These are phyloP conservation scores for Hordeum marinum DNA, from an alignment of 176 grass and related monocot species.

Conservation along the genomic window DNA sequence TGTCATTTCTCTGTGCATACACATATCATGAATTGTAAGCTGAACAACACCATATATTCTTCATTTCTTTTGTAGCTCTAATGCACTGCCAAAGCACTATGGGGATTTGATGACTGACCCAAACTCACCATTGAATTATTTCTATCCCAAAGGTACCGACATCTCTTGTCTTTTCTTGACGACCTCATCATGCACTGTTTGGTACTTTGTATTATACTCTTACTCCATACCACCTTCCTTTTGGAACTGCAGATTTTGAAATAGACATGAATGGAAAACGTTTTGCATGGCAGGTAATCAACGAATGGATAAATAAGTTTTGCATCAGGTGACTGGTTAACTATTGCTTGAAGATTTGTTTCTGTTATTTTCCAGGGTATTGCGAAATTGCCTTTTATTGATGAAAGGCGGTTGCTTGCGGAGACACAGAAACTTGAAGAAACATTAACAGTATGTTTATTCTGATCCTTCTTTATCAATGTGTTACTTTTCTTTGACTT, in stretches of 20 bases:
- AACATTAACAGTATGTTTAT: constrained; percentile 60
- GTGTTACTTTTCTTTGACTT: neutral
- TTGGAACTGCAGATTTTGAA: constrained; percentile 77
- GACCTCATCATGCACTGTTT: constrained; percentile 5
- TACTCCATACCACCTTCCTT: constrained; percentile 14
- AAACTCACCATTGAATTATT: constrained; percentile 76
- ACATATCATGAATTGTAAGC: constrained; percentile 22
- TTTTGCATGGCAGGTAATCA: constrained; percentile 94
- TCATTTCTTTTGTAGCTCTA: constrained; percentile 53
- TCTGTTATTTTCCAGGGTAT: constrained; percentile 63
- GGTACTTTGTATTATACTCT: neutral
- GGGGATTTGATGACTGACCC: constrained; percentile 73
- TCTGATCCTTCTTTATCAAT: constrained; percentile 27
- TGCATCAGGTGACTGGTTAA: neutral
- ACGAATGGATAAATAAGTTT: constrained; percentile 2
- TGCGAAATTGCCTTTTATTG: constrained; percentile 96
- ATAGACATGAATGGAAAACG: constrained; percentile 99
- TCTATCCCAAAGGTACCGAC: constrained; percentile 82
- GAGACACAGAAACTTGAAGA: constrained; percentile 85
- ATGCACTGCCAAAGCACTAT: constrained; percentile 87
- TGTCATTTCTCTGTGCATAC: constrained; percentile 24
- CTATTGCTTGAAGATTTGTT: constrained; percentile 20
- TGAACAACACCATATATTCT: constrained; percentile 33
- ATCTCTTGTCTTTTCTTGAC: constrained; percentile 1
- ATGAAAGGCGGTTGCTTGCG: constrained; percentile 66